Base-by-base conservation (phyloP, 2,329 filamentous ascomycete genomes). In the Paraphoma chrysanthemicola region DNA sequence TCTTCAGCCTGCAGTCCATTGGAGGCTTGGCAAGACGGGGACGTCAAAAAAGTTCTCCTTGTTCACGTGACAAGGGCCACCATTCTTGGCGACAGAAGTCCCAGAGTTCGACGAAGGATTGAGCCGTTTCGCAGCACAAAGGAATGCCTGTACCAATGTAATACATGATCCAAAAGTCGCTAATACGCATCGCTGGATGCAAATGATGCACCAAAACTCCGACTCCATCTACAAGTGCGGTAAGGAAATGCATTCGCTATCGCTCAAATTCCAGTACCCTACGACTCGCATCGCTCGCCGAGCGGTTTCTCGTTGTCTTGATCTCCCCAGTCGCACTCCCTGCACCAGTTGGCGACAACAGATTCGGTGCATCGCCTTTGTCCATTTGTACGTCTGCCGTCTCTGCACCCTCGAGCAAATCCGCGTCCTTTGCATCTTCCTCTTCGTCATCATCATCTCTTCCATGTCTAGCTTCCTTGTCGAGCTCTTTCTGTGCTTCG, bases 401-500 rank as follows among this genome's bases (percentile, higher is more conserved):
- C 56, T 84, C 82, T 4, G 81, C 81, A 1, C 79, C 81, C 48
- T 82, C 80, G 1, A 84, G 70, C n/a, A 84, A 59, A 69, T 83
- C 81, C 10, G 75, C 55, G 55, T 79, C 78, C 50, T 74, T 74
- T 1, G 71, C 73, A 39, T 70, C 86, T 1, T 88, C 87, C 0
- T 91, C 89, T 1, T 92, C 90, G 0, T 88, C 85, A 0, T 85
- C 85, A 1, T 80, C 76, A 60, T 81, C 81, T 68, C 89, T 82
- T 36, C 73, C 74, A 1, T 85, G 85, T n/a, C 67, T 64, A 1
- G 88, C 78, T 57, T 93, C 93, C 77, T 89, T 90, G 77, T 97
- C 94, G 63, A 97, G 80, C 72, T 98, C 94, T 66, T 88, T 89
- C 77, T 97, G 93, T 3, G 94, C 94, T 74, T 99, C 95, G 61